These are phyloP conservation scores for Coemansia interrupta DNA, from an alignment of 192 early-diverging fungal genomes.

Conservation along the genomic window DNA sequence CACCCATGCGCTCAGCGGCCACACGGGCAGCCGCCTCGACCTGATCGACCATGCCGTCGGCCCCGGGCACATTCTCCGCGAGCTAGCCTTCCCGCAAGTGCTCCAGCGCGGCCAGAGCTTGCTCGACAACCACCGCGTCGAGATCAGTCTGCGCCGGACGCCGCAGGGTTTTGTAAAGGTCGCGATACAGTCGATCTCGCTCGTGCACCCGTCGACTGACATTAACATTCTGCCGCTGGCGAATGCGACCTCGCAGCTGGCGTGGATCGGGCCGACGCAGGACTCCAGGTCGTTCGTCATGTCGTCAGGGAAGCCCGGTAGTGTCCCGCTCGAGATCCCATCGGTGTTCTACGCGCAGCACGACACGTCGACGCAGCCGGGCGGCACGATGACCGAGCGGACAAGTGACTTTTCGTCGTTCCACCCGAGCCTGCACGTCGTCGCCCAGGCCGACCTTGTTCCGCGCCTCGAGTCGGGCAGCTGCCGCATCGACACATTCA, in stretches of 20 bases:
- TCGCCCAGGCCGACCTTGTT: constrained; percentile 6
- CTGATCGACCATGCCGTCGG: constrained; percentile 12
- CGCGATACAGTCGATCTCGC: constrained; percentile 25
- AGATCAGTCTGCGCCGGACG: constrained; percentile 26
- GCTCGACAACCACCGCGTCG: constrained; percentile 43
- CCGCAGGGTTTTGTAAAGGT: constrained; percentile 28
- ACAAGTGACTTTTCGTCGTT: constrained; percentile 34
- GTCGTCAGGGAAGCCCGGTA: background rate
- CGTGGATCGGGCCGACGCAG: constrained; percentile 33
- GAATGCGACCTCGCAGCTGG: constrained; percentile 27
- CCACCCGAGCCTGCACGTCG: constrained; percentile 27
- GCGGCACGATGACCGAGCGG: constrained; percentile 10
- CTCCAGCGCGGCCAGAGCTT: constrained; percentile 11
- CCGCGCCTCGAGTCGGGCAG: background rate
- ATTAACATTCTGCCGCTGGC: constrained; percentile 18
- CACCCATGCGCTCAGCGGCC: constrained; percentile 4
- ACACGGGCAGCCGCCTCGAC: constrained; percentile 14
- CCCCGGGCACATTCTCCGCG: constrained; percentile 12
- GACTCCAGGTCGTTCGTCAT: constrained; percentile 13
- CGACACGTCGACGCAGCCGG: constrained; percentile 11
- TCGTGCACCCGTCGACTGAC: constrained; percentile 22
- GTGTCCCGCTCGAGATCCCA: constrained; percentile 13
- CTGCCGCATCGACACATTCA: constrained; percentile 21
- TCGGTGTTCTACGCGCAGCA: constrained; percentile 21
- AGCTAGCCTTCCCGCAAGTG: constrained; percentile 19